Evolutionary conservation across 1,139 yeast species (phyloP).

Genomic region (Blastobotrys indianensis): DNA sequence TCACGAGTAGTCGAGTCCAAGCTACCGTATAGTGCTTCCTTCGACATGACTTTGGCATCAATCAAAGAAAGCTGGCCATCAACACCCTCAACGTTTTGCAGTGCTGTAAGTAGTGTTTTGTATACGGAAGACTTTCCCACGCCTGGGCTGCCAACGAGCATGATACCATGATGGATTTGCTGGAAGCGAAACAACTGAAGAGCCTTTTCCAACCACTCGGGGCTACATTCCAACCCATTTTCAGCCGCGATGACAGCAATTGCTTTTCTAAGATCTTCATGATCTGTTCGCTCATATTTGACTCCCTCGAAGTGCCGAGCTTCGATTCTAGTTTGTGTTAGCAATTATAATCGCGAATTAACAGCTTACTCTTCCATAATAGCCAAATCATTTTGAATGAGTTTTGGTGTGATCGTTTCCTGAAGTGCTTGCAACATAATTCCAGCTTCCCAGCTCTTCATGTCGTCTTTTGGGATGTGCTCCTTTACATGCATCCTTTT

Average conservation of each 20-base stretch:
- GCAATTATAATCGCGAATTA: conserved; percentile 3
- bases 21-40: conserved; percentile 62
- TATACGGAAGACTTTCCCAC: conserved; percentile 65
- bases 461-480: conserved; percentile 1
- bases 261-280: conserved; percentile 17
- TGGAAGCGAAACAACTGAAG: conserved; percentile 60
- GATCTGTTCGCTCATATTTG: conserved; percentile 20
- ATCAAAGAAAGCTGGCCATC: conserved; percentile 46
- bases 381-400: conserved; percentile 47
- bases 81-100: conserved; percentile 35
- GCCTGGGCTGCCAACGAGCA: conserved; percentile 74
- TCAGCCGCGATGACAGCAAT: conserved; percentile 25
- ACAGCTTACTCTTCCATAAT: conserved; percentile 32
- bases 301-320: conserved; percentile 29
- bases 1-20: conserved; percentile 76
- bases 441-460: conserved; percentile 34
- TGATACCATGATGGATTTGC: conserved; percentile 69
- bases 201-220: conserved; percentile 51
- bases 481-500: conserved; percentile 29
- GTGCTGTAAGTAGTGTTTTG: conserved; percentile 43
- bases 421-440: conserved; percentile 50
- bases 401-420: conserved; percentile 61
- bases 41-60: conserved; percentile 71
- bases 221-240: conserved; percentile 30
- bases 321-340: conserved; percentile 26